These are phyloP conservation scores for Cladophialophora immunda DNA, from an alignment of 2,329 filamentous ascomycete species.

Conservation along the genomic window DNA sequence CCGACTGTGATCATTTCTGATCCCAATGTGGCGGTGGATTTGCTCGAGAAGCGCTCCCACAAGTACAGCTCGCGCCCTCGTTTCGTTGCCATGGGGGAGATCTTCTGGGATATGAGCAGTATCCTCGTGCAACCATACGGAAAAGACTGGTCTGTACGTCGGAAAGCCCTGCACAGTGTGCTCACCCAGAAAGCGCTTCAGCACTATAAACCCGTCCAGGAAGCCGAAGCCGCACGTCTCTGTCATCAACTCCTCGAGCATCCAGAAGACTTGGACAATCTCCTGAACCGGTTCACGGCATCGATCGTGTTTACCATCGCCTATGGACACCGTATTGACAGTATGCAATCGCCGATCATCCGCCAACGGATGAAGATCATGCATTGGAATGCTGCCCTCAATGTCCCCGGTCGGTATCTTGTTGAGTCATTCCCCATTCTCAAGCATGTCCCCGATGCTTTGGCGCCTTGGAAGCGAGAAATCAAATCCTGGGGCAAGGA, in stretches of 20 bases:
- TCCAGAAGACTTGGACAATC: constrained; percentile 47
- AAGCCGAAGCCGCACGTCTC: constrained; percentile 44
- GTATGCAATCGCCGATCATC: constrained; percentile 47
- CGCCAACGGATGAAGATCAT: constrained; percentile 47
- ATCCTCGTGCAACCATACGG: constrained; percentile 60
- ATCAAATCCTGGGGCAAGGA: constrained; percentile 41
- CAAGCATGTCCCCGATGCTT: constrained; percentile 41
- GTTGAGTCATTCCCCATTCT: constrained; percentile 47
- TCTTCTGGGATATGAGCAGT: constrained; percentile 37
- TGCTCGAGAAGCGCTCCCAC: constrained; percentile 50
- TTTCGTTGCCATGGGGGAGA: constrained; percentile 42
- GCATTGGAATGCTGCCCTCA: constrained; percentile 48
- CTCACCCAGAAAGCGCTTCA: constrained; percentile 52
- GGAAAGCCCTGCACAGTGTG: constrained; percentile 52
- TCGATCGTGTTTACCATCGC: constrained; percentile 51
- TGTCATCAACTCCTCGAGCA: constrained; percentile 45
- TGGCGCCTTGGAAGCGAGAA: constrained; percentile 47
- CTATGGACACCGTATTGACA: constrained; percentile 49
- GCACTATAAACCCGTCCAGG: constrained; percentile 46
- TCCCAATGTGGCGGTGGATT: constrained; percentile 46
- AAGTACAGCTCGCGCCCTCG: constrained; percentile 51
- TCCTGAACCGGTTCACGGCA: constrained; percentile 50
- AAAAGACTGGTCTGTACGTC: constrained; percentile 46
- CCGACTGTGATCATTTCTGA: constrained; percentile 48
- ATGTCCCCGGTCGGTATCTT: constrained; percentile 50